Evolutionary conservation across 116 monocot genomes (phyloP), one percentile per base, ranked within the genome.

Genomic region (Posidonia oceanica): DNA sequence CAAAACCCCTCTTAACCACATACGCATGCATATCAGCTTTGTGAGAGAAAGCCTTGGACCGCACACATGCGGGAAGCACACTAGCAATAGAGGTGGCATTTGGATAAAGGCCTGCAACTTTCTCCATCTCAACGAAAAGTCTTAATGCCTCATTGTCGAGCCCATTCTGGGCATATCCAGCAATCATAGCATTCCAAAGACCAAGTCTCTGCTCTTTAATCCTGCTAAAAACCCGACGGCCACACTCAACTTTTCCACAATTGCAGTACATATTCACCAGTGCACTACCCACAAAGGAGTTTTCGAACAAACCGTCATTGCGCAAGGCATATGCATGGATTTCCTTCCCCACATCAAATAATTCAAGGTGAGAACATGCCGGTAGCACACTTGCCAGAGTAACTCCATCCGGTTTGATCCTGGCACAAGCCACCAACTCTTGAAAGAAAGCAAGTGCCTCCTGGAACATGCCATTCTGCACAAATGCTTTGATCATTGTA

Each of bases 131-230:
- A 36, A 87, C 54, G 69, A 96, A 96, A 36, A 89, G 76, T 48
- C 65, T 36, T 20, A 91, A n/a, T 3, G 96, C 86, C 38, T 87
- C 87, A 23, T 83, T 70, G 23, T 88, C 85, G 12, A 85, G 39
- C 23, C 75, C 91, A 77, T 85, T 83, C 54, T 87, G 86, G 3
- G 78, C 75, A 66, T 83, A 91, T 37, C 96, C 96, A 3, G 86
- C 78, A 54, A 96, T 87, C 91, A 96, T 89, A 29, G 96, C 96
- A 71, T 96, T 96, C 96, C 91, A 96, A 20, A 91, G 75, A 4
- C 91, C 95, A 59, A 84, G 78, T 58, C 81, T 83, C 3, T 59
- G 60, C n/a, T 81, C 83, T 3, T 70, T 52, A 22, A 88, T 79
- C n/a, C 74, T 41, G 41, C 75, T 77, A 48, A 95, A 95, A 44